phyloP scores from a whole-genome alignment of 352 stramenopile genomes.

The Blastocystis sp. region DNA sequence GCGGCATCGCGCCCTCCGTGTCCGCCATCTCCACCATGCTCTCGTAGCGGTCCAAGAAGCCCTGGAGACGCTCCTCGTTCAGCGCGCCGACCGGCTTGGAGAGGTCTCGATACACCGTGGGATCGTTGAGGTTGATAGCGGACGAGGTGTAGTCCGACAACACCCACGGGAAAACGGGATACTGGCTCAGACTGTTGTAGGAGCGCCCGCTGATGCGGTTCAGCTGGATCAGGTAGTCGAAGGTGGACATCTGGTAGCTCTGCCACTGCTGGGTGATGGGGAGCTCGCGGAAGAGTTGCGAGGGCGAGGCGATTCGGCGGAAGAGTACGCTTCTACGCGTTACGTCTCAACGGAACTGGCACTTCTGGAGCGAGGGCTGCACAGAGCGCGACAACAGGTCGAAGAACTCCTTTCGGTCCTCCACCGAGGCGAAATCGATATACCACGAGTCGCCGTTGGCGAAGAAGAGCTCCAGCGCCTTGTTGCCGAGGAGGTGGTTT shows the following conservation, averaged over 20 bases:
- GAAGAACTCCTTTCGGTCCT: constrained; percentile 33
- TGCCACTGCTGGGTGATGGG: constrained; percentile 15
- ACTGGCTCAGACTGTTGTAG: constrained; percentile 96
- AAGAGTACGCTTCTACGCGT: not conserved
- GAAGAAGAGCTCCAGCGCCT: constrained; percentile 32
- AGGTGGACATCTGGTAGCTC: constrained; percentile 83
- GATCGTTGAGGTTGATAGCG: constrained; percentile 90
- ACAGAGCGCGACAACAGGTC: not conserved
- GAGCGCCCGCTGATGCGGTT: constrained; percentile 92
- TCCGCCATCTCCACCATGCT: constrained; percentile 77
- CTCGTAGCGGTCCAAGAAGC: constrained; percentile 83
- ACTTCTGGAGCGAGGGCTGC: constrained; percentile 15
- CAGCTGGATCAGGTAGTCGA: constrained; percentile 94
- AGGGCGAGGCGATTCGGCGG: constrained; percentile 8
- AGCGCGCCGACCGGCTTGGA: constrained; percentile 95
- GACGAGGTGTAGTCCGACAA: constrained; percentile 91
- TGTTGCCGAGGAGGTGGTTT: constrained; percentile 20
- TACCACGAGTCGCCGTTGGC: not conserved
- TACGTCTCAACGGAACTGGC: too few relatives aligned
- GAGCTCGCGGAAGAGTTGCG: not conserved
- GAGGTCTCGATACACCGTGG: constrained; percentile 89
- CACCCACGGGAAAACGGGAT: constrained; percentile 97
- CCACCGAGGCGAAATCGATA: constrained; percentile 9
- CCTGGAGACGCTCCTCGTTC: constrained; percentile 82
- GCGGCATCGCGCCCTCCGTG: constrained; percentile 80